Base-by-base conservation (phyloP, 2,329 filamentous ascomycete species). In the Monosporascus ibericus region DNA sequence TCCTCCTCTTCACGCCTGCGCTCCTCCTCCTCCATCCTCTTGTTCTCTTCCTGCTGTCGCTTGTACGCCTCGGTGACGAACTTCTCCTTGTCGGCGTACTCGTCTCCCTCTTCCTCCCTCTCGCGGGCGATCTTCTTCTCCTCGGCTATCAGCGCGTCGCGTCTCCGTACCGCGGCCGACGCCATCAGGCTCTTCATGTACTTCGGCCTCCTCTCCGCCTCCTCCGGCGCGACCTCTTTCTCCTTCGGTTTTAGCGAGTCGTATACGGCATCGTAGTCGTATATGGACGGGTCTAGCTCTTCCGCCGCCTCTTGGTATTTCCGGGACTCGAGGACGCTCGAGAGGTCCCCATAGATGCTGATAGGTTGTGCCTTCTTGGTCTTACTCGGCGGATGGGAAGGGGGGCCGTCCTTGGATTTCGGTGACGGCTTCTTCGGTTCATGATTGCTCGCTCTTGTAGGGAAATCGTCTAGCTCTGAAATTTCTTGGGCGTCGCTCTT, bases 21-120 rank as follows among this genome's bases (percentile, higher is more conserved):
- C 70, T 94, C 88, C 64, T 90, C 87, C 58, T 84, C 86, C 63
- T 92, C 87, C 8, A 88, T 64, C 51, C 77, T 74, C 59, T 77
- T 75, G 58, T 89, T 85, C 68, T 92, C 89, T 65, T 87, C 87
- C 63, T 92, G 88, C 65, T 92, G 88, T 64, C 80, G 78, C 73
- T 88, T 90, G 68, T 94, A 95, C 37, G 88, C 88, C 53, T 84
- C 86, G 0, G 89, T 94, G 36, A 94, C 90, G 60, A 94, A 94
- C 69, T 86, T 89, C 66, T 94, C 90, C 72, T 92, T 94, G 62
- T 86, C 89, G 0, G 80, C 86, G 62, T 84, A 94, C 64, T 87
- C 86, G 36, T 92, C 89, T 18, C 89, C 89, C 66, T 94, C 90
- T 0, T 82, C 85, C 62, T 88, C 88, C 46, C 89, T 79, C 66